Evolutionary conservation across 805 yeast species (phyloP), one percentile per base, ranked within the genome.

Genomic region (Tetrapisispora phaffii): DNA sequence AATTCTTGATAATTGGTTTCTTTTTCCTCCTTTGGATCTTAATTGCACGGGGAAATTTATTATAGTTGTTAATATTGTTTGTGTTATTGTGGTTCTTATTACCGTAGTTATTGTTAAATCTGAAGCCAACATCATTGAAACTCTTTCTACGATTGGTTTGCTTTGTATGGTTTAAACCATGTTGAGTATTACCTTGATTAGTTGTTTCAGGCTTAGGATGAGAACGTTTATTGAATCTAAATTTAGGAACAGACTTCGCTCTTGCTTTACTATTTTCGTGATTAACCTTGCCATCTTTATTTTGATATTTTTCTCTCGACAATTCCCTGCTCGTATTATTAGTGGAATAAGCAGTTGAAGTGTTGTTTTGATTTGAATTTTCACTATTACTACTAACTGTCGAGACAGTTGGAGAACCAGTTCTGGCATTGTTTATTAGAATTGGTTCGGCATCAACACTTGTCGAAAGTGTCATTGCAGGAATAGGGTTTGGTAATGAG

Each of bases 231-330:
- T 53, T 52, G 28, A 57, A 60, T 44, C 52, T 60, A 28, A 58
- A 54, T 40, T 59, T 57, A 9, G 66, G 65, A 35, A 56, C 58
- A 17, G 65, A 55, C 44, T 54, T 56, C 3, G 63, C 60, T 32
- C 62, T 50, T 42, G 49, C 50, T 26, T 50, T 44, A 7, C n/a
- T n/a, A 4, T 34, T 20, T 20, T 21, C 21, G 2, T 26, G 24
- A 2, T 28, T 19, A 13, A 20, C n/a, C 8, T 26, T 28, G 4
- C 3, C 2, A 3, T n/a, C 12, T 21, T 28, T 20, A 12, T 17
- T 9, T 28, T 20, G 19, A 5, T 34, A 13, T 16, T 24, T 41
- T 8, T 34, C 39, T 17, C 31, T 26, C 9, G 44, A 34, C 17
- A 38, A 38, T 16, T 38, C 41, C 19, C 41, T 38, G 16, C 41